Conservation (phyloP, 75 land plant genomes). For the Sequoia sempervirens region DNA sequence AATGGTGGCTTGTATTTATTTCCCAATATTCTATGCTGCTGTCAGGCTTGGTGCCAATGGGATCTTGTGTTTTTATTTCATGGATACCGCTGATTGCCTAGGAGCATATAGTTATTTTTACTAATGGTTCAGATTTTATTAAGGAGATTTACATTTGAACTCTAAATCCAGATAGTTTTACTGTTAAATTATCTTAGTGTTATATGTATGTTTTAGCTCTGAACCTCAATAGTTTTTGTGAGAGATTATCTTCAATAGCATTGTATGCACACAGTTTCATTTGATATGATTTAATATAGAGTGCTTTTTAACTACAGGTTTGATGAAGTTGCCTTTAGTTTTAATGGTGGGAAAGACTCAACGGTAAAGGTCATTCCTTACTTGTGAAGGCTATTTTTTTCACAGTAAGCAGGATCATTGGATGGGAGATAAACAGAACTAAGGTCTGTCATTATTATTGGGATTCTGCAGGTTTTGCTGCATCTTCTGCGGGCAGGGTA, state of each 20-base stretch:
- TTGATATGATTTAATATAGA: neutral
- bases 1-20: neutral
- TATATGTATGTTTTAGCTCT: neutral
- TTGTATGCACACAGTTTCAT: neutral
- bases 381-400: conserved; percentile 3
- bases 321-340: conserved; percentile 93
- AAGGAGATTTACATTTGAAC: neutral
- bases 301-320: conserved; percentile 34
- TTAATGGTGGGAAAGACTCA: conserved; percentile 97
- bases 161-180: neutral
- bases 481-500: conserved; percentile 93
- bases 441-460: neutral
- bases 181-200: neutral
- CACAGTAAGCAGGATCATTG: neutral
- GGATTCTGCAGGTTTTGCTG: conserved; percentile 59
- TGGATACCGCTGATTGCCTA: neutral
- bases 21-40: neutral
- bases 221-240: neutral
- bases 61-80: neutral
- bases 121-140: neutral
- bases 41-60: neutral
- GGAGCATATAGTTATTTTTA: neutral
- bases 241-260: neutral
- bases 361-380: conserved; percentile 48
- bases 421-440: neutral